Evolutionary conservation across 768 basidiomycete genomes (phyloP).

Genomic region (Collybiopsis confluens): DNA sequence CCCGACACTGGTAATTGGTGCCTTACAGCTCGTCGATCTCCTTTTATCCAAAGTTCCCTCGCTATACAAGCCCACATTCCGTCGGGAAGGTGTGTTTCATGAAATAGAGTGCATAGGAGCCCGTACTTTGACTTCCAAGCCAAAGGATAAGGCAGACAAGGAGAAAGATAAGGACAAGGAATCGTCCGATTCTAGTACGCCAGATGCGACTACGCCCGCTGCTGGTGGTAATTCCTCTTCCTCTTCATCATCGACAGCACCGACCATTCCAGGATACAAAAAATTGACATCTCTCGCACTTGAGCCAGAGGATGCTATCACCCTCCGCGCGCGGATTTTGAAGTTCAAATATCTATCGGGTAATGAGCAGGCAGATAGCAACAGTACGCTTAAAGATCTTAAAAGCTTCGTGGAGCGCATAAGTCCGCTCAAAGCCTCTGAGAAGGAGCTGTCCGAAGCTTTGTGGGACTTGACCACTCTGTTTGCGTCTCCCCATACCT

Average conservation of each 20-base stretch:
- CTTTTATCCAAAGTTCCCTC: slow-evolving; percentile 79
- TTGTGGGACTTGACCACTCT: slow-evolving; percentile 75
- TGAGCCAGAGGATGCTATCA: slow-evolving; percentile 88
- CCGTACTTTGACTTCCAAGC: slow-evolving; percentile 51
- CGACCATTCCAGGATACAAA: slow-evolving; percentile 60
- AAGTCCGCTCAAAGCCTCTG: slow-evolving; percentile 47
- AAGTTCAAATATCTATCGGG: slow-evolving; percentile 73
- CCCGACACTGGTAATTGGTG: slow-evolving; percentile 78
- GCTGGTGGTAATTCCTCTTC: slow-evolving; percentile 31
- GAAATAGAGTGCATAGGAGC: slow-evolving; percentile 81
- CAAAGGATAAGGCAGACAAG: slow-evolving; percentile 28
- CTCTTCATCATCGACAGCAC: slow-evolving; percentile 37
- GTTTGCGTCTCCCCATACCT: slow-evolving; percentile 69
- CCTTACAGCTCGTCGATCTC: slow-evolving; percentile 90
- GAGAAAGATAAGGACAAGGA: slow-evolving; percentile 44
- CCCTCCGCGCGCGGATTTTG: slow-evolving; percentile 86
- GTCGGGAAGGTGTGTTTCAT: slow-evolving; percentile 93
- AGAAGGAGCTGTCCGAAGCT: slow-evolving; percentile 58
- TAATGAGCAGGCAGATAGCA: slow-evolving; percentile 51
- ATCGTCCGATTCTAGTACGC: slow-evolving; percentile 19
- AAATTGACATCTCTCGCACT: slow-evolving; percentile 64
- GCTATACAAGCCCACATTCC: slow-evolving; percentile 85
- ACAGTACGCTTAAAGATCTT: slow-evolving; percentile 61
- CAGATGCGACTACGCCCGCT: slow-evolving; percentile 34
- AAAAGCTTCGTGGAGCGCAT: slow-evolving; percentile 63